Evolutionary conservation across 2,329 filamentous ascomycete genomes (phyloP).

Genomic region (Hypoxylon sp.): DNA sequence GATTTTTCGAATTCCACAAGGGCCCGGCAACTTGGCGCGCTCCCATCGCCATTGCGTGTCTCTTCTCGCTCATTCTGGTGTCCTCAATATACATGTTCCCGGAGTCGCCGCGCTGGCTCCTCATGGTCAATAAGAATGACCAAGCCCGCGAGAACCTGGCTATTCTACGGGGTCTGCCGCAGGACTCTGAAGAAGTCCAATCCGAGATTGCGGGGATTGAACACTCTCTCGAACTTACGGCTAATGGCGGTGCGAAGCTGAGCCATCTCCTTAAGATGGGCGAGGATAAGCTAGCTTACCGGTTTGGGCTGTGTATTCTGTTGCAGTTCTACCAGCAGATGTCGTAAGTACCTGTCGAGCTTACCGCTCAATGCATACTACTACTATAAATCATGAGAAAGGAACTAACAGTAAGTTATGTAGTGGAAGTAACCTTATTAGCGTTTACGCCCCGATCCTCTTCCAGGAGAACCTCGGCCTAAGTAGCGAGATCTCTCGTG

Average conservation of each 20-base stretch:
- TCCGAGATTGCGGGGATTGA: slow-evolving; percentile 65
- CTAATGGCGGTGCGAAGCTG: slow-evolving; percentile 56
- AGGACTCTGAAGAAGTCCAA: slow-evolving; percentile 48
- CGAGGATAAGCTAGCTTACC: slow-evolving; percentile 65
- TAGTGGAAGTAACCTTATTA: slow-evolving; percentile 64
- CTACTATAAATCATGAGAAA: not conserved
- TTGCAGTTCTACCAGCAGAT: slow-evolving; percentile 67
- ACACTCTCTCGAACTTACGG: slow-evolving; percentile 62
- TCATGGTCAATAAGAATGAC: slow-evolving; percentile 52
- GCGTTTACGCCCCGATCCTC: slow-evolving; percentile 61
- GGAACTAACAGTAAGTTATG: slow-evolving; percentile 18
- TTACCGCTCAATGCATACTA: too few species aligned
- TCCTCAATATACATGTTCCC: slow-evolving; percentile 54
- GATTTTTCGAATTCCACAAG: slow-evolving; percentile 56
- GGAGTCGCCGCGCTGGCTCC: slow-evolving; percentile 57
- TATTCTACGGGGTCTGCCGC: slow-evolving; percentile 43
- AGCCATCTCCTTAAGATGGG: slow-evolving; percentile 64
- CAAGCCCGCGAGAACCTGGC: slow-evolving; percentile 55
- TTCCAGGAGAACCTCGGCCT: slow-evolving; percentile 61
- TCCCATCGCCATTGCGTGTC: slow-evolving; percentile 54
- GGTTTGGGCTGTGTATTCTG: slow-evolving; percentile 65
- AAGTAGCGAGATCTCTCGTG: slow-evolving; percentile 56
- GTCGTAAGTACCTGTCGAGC: slow-evolving; percentile 48
- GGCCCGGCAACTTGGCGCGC: slow-evolving; percentile 55
- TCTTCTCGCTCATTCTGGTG: slow-evolving; percentile 53